Evolutionary conservation across 2,329 filamentous ascomycete species (phyloP).

Genomic region (Microascus cirrosus): DNA sequence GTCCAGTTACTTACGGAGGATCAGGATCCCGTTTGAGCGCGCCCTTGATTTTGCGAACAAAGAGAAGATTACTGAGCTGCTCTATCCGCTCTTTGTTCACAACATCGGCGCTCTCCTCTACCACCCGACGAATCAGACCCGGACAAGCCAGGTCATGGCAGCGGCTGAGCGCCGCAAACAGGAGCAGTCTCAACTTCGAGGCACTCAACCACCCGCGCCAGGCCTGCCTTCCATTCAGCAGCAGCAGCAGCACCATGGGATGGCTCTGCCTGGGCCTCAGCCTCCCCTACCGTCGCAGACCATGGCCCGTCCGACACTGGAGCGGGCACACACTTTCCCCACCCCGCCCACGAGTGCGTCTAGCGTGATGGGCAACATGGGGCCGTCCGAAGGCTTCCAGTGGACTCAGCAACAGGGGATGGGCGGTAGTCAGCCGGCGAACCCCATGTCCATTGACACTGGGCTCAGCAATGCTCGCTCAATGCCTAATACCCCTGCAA

Average conservation of each 20-base stretch:
- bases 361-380: constrained; percentile 66
- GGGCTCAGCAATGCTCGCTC: constrained; percentile 68
- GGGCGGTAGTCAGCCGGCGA: constrained; percentile 37
- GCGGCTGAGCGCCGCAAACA: constrained; percentile 69
- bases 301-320: constrained; percentile 64
- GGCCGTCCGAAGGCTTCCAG: constrained; percentile 66
- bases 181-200: constrained; percentile 55
- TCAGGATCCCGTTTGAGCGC: constrained; percentile 92
- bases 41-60: constrained; percentile 99
- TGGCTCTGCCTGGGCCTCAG: constrained; percentile 44
- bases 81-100: constrained; percentile 95
- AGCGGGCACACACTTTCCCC: constrained; percentile 85
- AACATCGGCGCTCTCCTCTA: constrained; percentile 92
- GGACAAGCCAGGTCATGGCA: constrained; percentile 79
- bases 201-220: constrained; percentile 38
- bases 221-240: constrained; percentile 59
- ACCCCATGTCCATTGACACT: constrained; percentile 73
- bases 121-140: constrained; percentile 78
- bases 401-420: constrained; percentile 45
- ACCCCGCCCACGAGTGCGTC: constrained; percentile 91
- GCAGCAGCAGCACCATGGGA: constrained; percentile 48
- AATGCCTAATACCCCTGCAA: constrained; percentile 83
- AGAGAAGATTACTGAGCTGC: constrained; percentile 92
- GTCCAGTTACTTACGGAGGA: constrained; percentile 2
- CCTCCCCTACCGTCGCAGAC: constrained; percentile 53